Evolutionary conservation across 805 yeast species (phyloP).

Genomic region (Yarrowia hollandica): DNA sequence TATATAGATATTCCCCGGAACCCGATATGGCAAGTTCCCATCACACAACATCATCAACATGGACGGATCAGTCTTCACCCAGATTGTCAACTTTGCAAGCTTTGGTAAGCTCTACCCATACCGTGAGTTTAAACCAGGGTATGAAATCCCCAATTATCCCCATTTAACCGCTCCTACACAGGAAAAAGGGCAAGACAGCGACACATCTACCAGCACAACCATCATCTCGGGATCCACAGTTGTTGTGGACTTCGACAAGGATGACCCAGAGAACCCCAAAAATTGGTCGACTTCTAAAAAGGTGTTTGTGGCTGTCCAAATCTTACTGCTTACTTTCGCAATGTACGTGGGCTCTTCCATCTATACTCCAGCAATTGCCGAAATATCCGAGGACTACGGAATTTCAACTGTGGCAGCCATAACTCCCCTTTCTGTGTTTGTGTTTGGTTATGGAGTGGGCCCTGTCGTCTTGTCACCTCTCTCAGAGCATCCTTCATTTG

Average conservation of each 20-base stretch:
- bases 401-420: slow-evolving; percentile 49
- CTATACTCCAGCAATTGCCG: slow-evolving; percentile 51
- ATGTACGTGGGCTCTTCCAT: slow-evolving; percentile 58
- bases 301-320: slow-evolving; percentile 42
- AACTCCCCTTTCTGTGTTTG: slow-evolving; percentile 53
- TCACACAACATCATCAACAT: slow-evolving; percentile 1
- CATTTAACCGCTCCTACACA: neutral
- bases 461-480: slow-evolving; percentile 56
- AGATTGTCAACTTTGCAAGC: slow-evolving; percentile 4
- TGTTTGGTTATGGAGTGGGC: slow-evolving; percentile 58
- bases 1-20: neutral
- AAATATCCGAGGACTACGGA: slow-evolving; percentile 47
- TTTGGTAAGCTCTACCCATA: neutral
- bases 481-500: slow-evolving; percentile 53
- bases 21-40: too few species aligned
- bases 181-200: neutral
- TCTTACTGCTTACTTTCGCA: slow-evolving; percentile 48
- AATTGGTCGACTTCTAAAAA: slow-evolving; percentile 54
- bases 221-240: neutral
- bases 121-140: neutral
- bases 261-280: slow-evolving; percentile 56
- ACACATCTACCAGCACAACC: neutral
- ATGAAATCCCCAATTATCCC: neutral
- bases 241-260: neutral
- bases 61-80: slow-evolving; percentile 8